Base-by-base conservation (phyloP, 495 filamentous ascomycete genomes). In the Daldinia grandis region DNA sequence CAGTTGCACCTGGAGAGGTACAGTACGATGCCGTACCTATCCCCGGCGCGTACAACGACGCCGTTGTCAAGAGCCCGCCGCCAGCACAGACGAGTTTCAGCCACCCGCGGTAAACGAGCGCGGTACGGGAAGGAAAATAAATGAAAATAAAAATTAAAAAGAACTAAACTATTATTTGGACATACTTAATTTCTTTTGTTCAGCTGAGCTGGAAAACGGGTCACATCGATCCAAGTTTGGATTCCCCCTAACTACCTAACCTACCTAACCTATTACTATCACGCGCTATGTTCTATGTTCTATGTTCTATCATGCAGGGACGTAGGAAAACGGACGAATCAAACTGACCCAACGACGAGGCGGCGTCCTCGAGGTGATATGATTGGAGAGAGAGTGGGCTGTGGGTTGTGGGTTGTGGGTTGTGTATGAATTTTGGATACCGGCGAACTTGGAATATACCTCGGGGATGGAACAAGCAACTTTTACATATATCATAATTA, bases 1-100 rank as follows among this genome's bases (percentile, higher is more conserved):
- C 83, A 8, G 81, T 85, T 35, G 88, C 84, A 30, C 85, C 85
- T 1, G 88, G 88, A 51, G 90, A 92, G 83, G 80, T 87, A 74
- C 83, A 85, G 62, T 92, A 91, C 79, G 90, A 87, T 44, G 79
- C 84, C 14, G 89, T 92, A 37, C 88, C 89, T 5, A 91, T 91
- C 65, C 90, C 90, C 0, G 87, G 88, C 19, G 86, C 89, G 0
- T 92, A 91, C 55, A 76, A 76, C 25, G 81, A 81, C 24, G 80
- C 79, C 53, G 79, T 78, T 3, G 49, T 84, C 56, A 82, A 81
- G 78, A 80, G 75, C 69, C 82, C 82, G 50, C 79, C 80, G 28
- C 69, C 82, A 4, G 67, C 58, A 9, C 80, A 83, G 72, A 80
- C 81, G 3, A 74, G 59, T 58, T 82, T 85, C 66, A 66, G 76